Conservation (phyloP, 1,284 basidiomycete genomes). For the Melampsora occidentalis region DNA sequence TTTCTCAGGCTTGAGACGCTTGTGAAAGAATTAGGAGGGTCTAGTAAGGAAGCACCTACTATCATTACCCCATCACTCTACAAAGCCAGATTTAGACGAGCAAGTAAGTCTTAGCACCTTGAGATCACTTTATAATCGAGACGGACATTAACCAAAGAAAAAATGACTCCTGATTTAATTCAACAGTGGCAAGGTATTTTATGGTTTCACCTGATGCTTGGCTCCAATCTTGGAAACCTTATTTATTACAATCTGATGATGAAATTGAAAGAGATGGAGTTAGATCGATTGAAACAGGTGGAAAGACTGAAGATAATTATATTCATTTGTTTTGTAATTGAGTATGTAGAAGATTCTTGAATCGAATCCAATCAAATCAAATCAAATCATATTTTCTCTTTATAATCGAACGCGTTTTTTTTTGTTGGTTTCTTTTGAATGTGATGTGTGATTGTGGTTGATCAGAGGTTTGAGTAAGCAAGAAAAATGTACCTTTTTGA, state of each 20-base stretch:
- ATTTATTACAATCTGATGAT: slow-evolving; percentile 34
- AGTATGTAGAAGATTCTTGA: no score
- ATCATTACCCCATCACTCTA: slow-evolving; percentile 43
- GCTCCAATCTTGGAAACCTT: slow-evolving; percentile 41
- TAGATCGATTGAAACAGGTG: slow-evolving; percentile 25
- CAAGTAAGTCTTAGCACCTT: slow-evolving; percentile 20
- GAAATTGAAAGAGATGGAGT: slow-evolving; percentile 25
- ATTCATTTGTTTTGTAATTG: slow-evolving; percentile 22
- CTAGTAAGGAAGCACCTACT: slow-evolving; percentile 43
- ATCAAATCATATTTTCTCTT: no score
- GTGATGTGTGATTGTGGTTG: no score
- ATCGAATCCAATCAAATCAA: no score
- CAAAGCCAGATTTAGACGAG: slow-evolving; percentile 42
- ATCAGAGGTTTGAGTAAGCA: no score
- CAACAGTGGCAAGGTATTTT: slow-evolving; percentile 36
- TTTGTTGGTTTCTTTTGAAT: no score
- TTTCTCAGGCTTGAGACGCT: slow-evolving; percentile 39
- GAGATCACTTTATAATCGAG: neutral
- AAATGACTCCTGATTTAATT: no score
- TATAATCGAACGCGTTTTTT: no score
- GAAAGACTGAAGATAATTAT: slow-evolving; percentile 36
- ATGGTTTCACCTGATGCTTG: slow-evolving; percentile 41
- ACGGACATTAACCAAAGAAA: no score
- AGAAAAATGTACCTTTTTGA: no score
- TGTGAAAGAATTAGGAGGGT: slow-evolving; percentile 43